Conservation (phyloP, 371 early-diverging fungal species). For the Blakeslea trispora region DNA sequence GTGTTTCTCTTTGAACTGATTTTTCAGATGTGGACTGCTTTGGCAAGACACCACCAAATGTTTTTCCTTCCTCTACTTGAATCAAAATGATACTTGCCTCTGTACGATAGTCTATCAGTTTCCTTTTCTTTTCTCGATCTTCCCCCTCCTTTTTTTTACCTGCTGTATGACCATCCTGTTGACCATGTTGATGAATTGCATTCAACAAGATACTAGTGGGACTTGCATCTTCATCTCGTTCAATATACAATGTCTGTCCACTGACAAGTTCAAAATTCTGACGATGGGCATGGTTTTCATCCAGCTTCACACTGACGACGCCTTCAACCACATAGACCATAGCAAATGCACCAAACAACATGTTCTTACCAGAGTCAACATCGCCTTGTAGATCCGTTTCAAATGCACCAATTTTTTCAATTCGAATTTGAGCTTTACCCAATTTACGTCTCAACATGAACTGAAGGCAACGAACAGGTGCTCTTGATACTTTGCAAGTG, state of each 20-base stretch:
- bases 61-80: conserved; percentile 31
- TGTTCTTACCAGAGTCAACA: conserved; percentile 38
- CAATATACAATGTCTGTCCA: conserved; percentile 56
- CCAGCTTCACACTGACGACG: conserved; percentile 38
- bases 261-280: conserved; percentile 24
- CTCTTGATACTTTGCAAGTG: conserved; percentile 41
- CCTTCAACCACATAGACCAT: conserved; percentile 62
- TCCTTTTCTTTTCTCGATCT: too few relatives aligned
- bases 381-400: conserved; percentile 22
- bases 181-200: conserved; percentile 10
- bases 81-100: conserved; percentile 33
- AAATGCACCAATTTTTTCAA: conserved; percentile 29
- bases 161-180: neutral
- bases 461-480: conserved; percentile 46
- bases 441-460: conserved; percentile 47
- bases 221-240: conserved; percentile 55
- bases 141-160: conserved; percentile 8
- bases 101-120: too few relatives aligned
- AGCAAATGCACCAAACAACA: conserved; percentile 53
- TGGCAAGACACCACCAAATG: conserved; percentile 19
- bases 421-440: conserved; percentile 24
- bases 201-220: conserved; percentile 50
- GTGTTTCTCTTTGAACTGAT: neutral
- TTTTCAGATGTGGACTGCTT: neutral
- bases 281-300: conserved; percentile 27